Percentiles rank a stretch among this genome's conserved stretches.
Evolutionary conservation across 176 grass and related monocot species (phyloP).

Genomic region (Leersia perrieri): DNA sequence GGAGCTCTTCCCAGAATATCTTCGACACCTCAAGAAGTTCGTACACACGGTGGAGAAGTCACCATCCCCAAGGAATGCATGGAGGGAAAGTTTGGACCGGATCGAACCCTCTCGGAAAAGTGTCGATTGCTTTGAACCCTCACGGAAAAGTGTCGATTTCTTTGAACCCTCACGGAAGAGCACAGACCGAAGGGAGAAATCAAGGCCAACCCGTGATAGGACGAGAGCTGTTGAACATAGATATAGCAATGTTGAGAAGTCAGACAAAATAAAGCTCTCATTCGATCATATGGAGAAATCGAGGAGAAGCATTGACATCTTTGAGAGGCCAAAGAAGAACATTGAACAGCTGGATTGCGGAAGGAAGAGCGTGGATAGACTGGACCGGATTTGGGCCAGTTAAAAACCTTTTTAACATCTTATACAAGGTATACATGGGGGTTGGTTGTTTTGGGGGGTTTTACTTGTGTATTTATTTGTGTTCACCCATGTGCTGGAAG

Average conservation of each 20-base stretch:
- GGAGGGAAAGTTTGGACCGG: slow-evolving; percentile 51
- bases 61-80: slow-evolving; percentile 49
- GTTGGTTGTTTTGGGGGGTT: slow-evolving; percentile 38
- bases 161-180: slow-evolving; percentile 64
- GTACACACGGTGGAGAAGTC: slow-evolving; percentile 68
- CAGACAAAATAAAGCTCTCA: slow-evolving; percentile 68
- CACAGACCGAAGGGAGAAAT: slow-evolving; percentile 52
- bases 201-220: slow-evolving; percentile 53
- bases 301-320: slow-evolving; percentile 72
- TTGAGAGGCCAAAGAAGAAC: slow-evolving; percentile 57
- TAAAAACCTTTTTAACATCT: slow-evolving; percentile 16
- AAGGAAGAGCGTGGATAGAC: slow-evolving; percentile 76
- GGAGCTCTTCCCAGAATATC: slow-evolving; percentile 88
- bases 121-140: slow-evolving; percentile 55
- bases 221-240: slow-evolving; percentile 54
- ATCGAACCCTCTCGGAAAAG: slow-evolving; percentile 60
- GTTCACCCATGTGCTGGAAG: slow-evolving; percentile 35
- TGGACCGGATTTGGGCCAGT: slow-evolving; percentile 79
- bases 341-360: slow-evolving; percentile 67
- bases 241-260: slow-evolving; percentile 67
- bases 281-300: slow-evolving; percentile 82
- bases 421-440: slow-evolving; percentile 51
- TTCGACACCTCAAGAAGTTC: slow-evolving; percentile 79
- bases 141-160: slow-evolving; percentile 59
- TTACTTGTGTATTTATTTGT: slow-evolving; percentile 42